Evolutionary conservation across 1,284 basidiomycete species (phyloP), one percentile per base, ranked within the genome.

Genomic region (Phaffia rhodozyma): DNA sequence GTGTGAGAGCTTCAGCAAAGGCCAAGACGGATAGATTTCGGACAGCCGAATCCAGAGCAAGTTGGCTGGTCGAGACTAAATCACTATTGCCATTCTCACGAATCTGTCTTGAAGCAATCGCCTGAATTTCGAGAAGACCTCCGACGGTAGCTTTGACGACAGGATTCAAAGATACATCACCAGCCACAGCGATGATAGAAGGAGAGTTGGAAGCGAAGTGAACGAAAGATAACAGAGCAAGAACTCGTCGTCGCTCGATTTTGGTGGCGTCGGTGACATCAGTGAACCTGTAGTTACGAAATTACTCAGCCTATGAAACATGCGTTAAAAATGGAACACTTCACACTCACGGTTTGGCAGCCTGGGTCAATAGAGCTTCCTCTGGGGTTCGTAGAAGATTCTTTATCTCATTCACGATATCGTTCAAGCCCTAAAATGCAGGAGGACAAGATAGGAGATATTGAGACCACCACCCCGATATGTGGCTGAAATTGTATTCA

Each of bases 381-480:
- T 43, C 38, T 43, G 38, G 38, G 38, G 38, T 16, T 43, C 38
- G 38, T 11, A 43, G 16, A 2, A 43, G 38, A 16, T 43, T 43
- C 13, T 43, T 76, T 7, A 82, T 80, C 74, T 94, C 91, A 27
- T 76, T 76, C 27, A 89, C 75, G 20, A 87, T 76, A 70, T 88
- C 85, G 3, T 81, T 78, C 54, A 89, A 75, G 7, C 84, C 80
- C 84, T 89, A 71, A 43, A 69, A 67, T 32, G 68, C 70, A 27
- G 63, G 20, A 69, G 47, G 58, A 69, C 65, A 58, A 66, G 68
- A 34, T 60, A 32, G 5, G 58, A 63, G 29, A 68, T 63, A 57
- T 60, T 66, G 20, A 62, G 38, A 16, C 7, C 13, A 16, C 5
- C 2, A 16, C 38, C 13, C 38, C 38, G 9, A 34, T 34, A 7